Evolutionary conservation across 108 stramenopile genomes (phyloP).

Genomic region (Cyclostephanos invisitatus): DNA sequence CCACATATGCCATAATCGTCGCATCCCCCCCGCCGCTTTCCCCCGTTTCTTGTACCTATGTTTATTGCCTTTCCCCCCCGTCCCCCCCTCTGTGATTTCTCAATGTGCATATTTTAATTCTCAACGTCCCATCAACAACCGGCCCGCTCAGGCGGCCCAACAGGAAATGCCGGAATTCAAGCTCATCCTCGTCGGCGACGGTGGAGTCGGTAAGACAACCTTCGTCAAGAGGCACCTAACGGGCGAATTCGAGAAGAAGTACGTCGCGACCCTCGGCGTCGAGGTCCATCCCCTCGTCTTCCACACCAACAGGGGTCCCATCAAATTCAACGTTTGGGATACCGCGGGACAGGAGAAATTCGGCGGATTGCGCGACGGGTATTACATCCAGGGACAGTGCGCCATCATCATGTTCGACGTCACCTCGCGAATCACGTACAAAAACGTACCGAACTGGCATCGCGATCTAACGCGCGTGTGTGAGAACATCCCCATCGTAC

Average conservation of each 20-base stretch:
- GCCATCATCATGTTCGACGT: constrained; percentile 99
- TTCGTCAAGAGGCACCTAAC: constrained; percentile 99
- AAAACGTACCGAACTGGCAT: constrained; percentile 99
- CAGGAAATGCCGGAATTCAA: constrained; percentile 96
- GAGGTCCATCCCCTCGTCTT: constrained; percentile 97
- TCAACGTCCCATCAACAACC: too few species aligned
- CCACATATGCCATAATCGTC: too few species aligned
- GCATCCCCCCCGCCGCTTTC: too few species aligned
- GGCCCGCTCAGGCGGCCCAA: constrained; percentile 24
- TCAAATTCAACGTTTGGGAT: constrained; percentile 99
- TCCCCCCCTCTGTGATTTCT: too few species aligned
- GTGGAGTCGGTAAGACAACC: constrained; percentile 99
- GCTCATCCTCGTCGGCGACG: constrained; percentile 99
- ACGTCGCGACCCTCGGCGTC: constrained; percentile 95
- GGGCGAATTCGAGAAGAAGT: constrained; percentile 99
- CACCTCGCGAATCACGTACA: constrained; percentile 98
- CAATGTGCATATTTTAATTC: too few species aligned
- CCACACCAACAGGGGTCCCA: constrained; percentile 98
- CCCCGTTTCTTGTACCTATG: too few species aligned
- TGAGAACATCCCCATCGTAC: constrained; percentile 99
- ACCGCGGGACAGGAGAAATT: constrained; percentile 99
- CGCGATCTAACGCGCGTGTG: constrained; percentile 98
- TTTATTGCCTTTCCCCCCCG: too few species aligned
- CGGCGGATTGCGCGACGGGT: constrained; percentile 97
- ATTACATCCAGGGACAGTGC: constrained; percentile 99